phyloP scores from a whole-genome alignment of 768 basidiomycete genomes.

The Podaxis sp. region DNA sequence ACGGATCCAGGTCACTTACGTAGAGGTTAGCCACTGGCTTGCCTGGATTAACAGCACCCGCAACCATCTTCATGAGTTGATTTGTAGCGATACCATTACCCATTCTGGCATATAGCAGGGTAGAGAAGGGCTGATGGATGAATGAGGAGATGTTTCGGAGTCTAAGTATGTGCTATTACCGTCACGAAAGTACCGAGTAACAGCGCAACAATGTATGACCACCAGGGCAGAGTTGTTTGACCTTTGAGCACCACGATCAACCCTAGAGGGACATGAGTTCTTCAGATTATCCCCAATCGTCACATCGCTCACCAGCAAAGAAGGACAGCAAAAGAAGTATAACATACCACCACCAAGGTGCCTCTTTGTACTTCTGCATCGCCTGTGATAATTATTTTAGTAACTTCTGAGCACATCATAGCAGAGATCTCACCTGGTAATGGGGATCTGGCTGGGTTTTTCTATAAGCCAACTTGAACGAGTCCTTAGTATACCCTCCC shows the following conservation, averaged over 20 bases:
- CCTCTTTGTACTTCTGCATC: constrained; percentile 60
- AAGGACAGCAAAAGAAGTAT: constrained; percentile 48
- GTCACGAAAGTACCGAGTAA: constrained; percentile 45
- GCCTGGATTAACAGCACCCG: constrained; percentile 57
- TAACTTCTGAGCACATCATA: not conserved
- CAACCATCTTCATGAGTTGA: constrained; percentile 66
- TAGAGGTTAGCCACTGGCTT: constrained; percentile 70
- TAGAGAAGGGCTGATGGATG: constrained; percentile 48
- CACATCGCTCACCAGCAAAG: constrained; percentile 43
- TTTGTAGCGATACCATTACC: constrained; percentile 60
- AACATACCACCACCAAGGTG: constrained; percentile 61
- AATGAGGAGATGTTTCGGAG: not conserved
- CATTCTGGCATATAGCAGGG: constrained; percentile 53
- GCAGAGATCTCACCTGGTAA: constrained; percentile 36
- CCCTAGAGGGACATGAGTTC: constrained; percentile 27
- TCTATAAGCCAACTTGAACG: constrained; percentile 46
- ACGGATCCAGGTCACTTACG: constrained; percentile 28
- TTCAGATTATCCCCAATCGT: not conserved
- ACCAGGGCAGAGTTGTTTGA: constrained; percentile 61
- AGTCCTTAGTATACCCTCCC: constrained; percentile 46
- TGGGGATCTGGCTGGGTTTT: constrained; percentile 56
- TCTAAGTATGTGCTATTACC: constrained; percentile 19
- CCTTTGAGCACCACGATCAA: constrained; percentile 56
- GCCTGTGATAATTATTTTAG: constrained; percentile 26
- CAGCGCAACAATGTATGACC: constrained; percentile 59